Base-by-base conservation (phyloP, 441 rosid genomes). In the Codiaeum variegatum region DNA sequence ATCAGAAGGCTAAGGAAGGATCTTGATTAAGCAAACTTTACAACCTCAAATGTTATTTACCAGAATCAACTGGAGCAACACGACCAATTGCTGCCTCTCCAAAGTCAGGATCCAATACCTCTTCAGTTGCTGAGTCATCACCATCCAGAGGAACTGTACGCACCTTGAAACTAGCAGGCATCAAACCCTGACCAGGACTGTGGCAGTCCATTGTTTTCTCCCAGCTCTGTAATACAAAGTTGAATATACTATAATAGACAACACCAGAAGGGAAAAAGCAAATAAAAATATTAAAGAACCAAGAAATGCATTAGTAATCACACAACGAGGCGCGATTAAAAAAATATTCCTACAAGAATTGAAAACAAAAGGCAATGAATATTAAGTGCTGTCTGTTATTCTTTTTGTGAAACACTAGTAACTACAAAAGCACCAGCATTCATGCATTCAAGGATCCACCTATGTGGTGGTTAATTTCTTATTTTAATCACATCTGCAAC, bases 101-200 rank as follows among this genome's bases (percentile, higher is more conserved):
- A 77, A 93, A 91, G 79, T 91, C 94, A 11, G 94, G 97, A 83
- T 93, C 97, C 63, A 93, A 71, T 69, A 91, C 88, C 78, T 91
- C 98, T 80, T 91, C 98, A 0, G 90, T 81, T 64, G 86, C 85
- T 67, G 84, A 80, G 71, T 90, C 95, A 80, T 90, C 94, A 72
- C 86, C 85, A 52, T 85, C 94, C 63, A 90, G 81, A 24, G 88
- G 93, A 79, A 94, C 88, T 0, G 92, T 90, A 28, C 93, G 91
- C 49, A 94, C 98, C 85, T 94, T 91, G 75, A 91, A 94, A 87
- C 97, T 94, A 58, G 97, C 92, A 78, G 97, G 98, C 97, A 94
- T 94, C 83, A 94, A 79, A 23, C 98, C 98, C 73, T 94, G 98
- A 31, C 98, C 97, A 51, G 96, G 98, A 83, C 98, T 94, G 77